Evolutionary conservation across 2,329 filamentous ascomycete species (phyloP).

Genomic region (Stagonosporopsis vannaccii): DNA sequence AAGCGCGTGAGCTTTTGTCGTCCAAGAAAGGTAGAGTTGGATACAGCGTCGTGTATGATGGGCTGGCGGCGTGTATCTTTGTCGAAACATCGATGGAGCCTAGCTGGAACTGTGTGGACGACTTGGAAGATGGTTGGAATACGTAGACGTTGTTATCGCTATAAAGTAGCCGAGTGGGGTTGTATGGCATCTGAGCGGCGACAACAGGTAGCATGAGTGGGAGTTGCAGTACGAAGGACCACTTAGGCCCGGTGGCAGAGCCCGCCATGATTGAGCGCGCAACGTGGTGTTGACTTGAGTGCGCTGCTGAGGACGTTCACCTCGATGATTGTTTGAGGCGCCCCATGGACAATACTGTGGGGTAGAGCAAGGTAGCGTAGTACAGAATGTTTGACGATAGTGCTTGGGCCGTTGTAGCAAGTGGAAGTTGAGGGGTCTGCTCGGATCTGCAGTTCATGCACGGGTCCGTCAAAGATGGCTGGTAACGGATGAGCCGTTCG

Average conservation of each 20-base stretch:
- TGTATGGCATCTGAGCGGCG: slow-evolving; percentile 71
- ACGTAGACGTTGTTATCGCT: slow-evolving; percentile 70
- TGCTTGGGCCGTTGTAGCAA: slow-evolving; percentile 20
- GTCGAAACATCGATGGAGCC: slow-evolving; percentile 71
- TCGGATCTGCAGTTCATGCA: slow-evolving; percentile 47
- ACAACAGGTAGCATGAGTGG: slow-evolving; percentile 17
- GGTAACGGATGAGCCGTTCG: slow-evolving; percentile 31
- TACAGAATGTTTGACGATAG: slow-evolving; percentile 23
- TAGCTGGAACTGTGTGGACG: slow-evolving; percentile 61
- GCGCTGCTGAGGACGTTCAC: slow-evolving; percentile 30
- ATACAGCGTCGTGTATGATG: slow-evolving; percentile 59
- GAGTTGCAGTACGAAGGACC: slow-evolving; percentile 12
- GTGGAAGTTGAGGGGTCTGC: slow-evolving; percentile 24
- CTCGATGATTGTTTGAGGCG: slow-evolving; percentile 21
- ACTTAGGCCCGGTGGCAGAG: neutral
- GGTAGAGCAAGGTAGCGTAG: slow-evolving; percentile 19
- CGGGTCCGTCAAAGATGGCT: slow-evolving; percentile 35
- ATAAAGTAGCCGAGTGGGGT: slow-evolving; percentile 75
- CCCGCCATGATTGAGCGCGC: slow-evolving; percentile 13
- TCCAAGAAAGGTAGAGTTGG: slow-evolving; percentile 69
- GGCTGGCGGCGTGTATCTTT: slow-evolving; percentile 58
- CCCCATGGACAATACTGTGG: slow-evolving; percentile 28
- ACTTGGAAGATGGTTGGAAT: slow-evolving; percentile 64
- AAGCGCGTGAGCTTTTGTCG: slow-evolving; percentile 61
- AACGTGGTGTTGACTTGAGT: slow-evolving; percentile 1